Evolutionary conservation across 345 rosid species (phyloP), one percentile per base, ranked within the genome.

Genomic region (Aurinia saxatilis): DNA sequence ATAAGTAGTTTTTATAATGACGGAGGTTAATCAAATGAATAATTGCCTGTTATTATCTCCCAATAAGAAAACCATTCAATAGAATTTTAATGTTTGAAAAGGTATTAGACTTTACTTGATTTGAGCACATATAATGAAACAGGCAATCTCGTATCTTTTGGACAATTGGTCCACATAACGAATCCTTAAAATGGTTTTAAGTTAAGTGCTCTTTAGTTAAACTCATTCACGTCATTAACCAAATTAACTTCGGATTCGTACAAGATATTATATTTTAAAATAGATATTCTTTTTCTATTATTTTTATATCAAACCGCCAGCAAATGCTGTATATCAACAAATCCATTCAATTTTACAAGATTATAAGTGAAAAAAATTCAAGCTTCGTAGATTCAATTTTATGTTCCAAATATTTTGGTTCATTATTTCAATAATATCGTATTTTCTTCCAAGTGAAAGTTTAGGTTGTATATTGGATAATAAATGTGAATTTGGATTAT

Each of bases 91-190:
- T 48, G 18, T 34, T 58, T 39, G 49, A 52, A 68, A 68, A 68
- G 73, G 62, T 60, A 5, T 2, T 68, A 6, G 40, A 50, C 73
- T 68, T 68, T 56, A 66, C 49, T 50, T 59, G 60, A 41, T 34
- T 58, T 58, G 11, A 58, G 50, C 33, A 40, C 58, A 57, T 25
- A 39, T 57, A 30, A 48, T 19, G 47, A 60, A 50, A 42, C 8
- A 34, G 8, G 31, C 53, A 50, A 15, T 41, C 59, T 58, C 45
- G 11, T 31, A 13, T 50, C 59, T 58, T 57, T 49, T 51, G 38
- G 57, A 49, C 23, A 15, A 40, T 14, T 40, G 54, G 66, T 59
- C 73, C 67, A 51, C 60, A 40, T 50, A 59, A 50, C 19, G 15
- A 50, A 41, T 50, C 52, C 10, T 49, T 31, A 8, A 19, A 57